Conservation (phyloP, 1,284 basidiomycete genomes). For the Malassezia yamatoensis region DNA sequence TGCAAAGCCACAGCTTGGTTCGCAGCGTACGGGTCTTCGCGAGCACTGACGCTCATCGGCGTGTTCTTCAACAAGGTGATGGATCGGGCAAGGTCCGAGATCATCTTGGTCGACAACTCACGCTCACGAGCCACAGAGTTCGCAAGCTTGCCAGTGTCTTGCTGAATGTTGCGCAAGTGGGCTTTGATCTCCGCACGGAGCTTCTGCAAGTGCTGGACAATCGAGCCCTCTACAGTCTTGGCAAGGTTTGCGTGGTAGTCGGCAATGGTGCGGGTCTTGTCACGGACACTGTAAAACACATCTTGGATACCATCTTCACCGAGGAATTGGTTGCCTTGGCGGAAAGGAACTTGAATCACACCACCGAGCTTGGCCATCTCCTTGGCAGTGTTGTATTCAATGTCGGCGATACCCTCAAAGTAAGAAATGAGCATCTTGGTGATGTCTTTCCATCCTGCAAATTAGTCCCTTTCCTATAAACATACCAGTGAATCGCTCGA, state of each 20-base stretch:
- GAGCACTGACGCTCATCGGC: slow-evolving; percentile 72
- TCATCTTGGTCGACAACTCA: slow-evolving; percentile 73
- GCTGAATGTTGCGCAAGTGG: slow-evolving; percentile 93
- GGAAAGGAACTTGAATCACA: slow-evolving; percentile 94
- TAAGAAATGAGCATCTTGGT: slow-evolving; percentile 54
- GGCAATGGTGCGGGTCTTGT: slow-evolving; percentile 85
- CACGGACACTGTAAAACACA: slow-evolving; percentile 76
- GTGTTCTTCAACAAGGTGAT: slow-evolving; percentile 91
- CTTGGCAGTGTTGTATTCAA: slow-evolving; percentile 71
- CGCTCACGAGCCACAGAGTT: slow-evolving; percentile 86
- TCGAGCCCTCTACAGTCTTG: slow-evolving; percentile 88
- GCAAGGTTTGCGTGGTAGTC: slow-evolving; percentile 95
- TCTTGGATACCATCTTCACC: slow-evolving; percentile 57
- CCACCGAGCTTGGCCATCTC: slow-evolving; percentile 92
- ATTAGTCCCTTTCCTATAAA: slow-evolving; percentile 8
- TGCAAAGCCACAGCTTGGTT: slow-evolving; percentile 77
- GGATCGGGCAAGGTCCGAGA: slow-evolving; percentile 75
- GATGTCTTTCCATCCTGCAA: slow-evolving; percentile 74
- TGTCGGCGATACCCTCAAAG: slow-evolving; percentile 56
- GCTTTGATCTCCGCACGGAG: slow-evolving; percentile 89
- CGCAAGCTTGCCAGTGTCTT: slow-evolving; percentile 90
- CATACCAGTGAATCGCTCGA: slow-evolving; percentile 60
- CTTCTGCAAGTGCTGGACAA: slow-evolving; percentile 95
- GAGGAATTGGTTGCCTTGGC: slow-evolving; percentile 62
- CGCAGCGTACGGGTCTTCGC: slow-evolving; percentile 69